A percentile compares a stretch with the other conserved stretches of the same genome.
These are phyloP conservation scores for Pyrenula massariospora DNA, from an alignment of 495 filamentous ascomycete species.

Conservation along the genomic window DNA sequence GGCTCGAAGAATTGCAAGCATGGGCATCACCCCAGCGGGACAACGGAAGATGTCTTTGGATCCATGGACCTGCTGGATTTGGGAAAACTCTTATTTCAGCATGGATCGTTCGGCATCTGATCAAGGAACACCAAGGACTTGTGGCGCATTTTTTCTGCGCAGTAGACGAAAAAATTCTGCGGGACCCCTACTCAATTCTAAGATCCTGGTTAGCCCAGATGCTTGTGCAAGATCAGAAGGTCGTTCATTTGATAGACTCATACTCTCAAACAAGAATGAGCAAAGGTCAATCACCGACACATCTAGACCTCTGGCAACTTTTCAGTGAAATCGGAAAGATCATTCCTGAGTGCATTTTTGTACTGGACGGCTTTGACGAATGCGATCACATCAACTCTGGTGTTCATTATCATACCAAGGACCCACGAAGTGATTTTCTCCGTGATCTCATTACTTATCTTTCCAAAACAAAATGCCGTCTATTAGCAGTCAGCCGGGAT, in stretches of 20 bases:
- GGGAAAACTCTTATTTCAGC: constrained; percentile 19
- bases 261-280: constrained; percentile 1
- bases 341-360: constrained; percentile 6
- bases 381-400: constrained; percentile 8
- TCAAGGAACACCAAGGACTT: neutral
- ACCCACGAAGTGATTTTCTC: constrained; percentile 8
- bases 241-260: neutral
- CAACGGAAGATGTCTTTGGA: constrained; percentile 7
- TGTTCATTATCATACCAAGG: constrained; percentile 3
- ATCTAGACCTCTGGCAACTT: constrained; percentile 5
- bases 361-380: constrained; percentile 18
- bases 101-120: constrained; percentile 10
- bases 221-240: constrained; percentile 4
- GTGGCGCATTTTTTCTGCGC: constrained; percentile 16
- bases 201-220: constrained; percentile 16
- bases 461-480: neutral
- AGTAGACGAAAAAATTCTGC: constrained; percentile 10
- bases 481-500: constrained; percentile 11
- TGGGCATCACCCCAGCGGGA: constrained; percentile 3
- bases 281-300: constrained; percentile 2
- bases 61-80: constrained; percentile 10
- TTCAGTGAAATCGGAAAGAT: constrained; percentile 3
- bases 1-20: constrained; percentile 3
- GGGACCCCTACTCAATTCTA: constrained; percentile 11
- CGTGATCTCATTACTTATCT: constrained; percentile 3